Conservation (phyloP, 2,329 filamentous ascomycete genomes). For the Aureobasidium melanogenum region DNA sequence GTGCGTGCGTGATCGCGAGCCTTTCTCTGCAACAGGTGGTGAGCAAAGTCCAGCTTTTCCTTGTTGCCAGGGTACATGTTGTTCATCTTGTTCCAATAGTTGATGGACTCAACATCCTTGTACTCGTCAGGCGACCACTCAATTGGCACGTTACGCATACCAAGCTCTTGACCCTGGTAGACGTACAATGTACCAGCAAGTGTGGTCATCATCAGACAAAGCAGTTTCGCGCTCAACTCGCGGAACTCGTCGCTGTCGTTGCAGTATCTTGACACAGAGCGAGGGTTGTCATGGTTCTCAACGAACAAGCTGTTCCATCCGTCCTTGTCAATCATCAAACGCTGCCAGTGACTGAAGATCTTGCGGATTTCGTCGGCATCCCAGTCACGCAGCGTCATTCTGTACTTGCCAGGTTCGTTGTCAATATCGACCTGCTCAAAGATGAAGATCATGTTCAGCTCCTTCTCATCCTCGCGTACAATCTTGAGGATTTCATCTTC, state of each 20-base stretch:
- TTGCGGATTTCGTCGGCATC: slow-evolving; percentile 33
- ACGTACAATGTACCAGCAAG: slow-evolving; percentile 43
- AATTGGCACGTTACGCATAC: slow-evolving; percentile 40
- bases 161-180: slow-evolving; percentile 44
- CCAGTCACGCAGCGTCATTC: slow-evolving; percentile 33
- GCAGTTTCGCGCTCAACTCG: slow-evolving; percentile 38
- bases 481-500: slow-evolving; percentile 34
- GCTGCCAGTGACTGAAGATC: slow-evolving; percentile 38
- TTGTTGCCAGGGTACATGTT: slow-evolving; percentile 28
- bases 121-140: slow-evolving; percentile 38
- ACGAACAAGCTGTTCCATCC: slow-evolving; percentile 45
- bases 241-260: slow-evolving; percentile 39
- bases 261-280: slow-evolving; percentile 40
- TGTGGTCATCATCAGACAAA: slow-evolving; percentile 28
- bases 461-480: slow-evolving; percentile 31
- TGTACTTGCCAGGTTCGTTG: slow-evolving; percentile 24
- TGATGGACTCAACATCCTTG: slow-evolving; percentile 46
- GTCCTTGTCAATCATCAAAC: slow-evolving; percentile 38
- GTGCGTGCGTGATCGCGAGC: slow-evolving; percentile 54
- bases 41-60: slow-evolving; percentile 36
- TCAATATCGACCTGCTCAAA: slow-evolving; percentile 37
- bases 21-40: slow-evolving; percentile 48
- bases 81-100: slow-evolving; percentile 45
- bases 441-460: slow-evolving; percentile 42
- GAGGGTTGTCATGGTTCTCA: slow-evolving; percentile 40